Base-by-base conservation (phyloP, 805 yeast species). In the Nakazawaea wickerhamii region DNA sequence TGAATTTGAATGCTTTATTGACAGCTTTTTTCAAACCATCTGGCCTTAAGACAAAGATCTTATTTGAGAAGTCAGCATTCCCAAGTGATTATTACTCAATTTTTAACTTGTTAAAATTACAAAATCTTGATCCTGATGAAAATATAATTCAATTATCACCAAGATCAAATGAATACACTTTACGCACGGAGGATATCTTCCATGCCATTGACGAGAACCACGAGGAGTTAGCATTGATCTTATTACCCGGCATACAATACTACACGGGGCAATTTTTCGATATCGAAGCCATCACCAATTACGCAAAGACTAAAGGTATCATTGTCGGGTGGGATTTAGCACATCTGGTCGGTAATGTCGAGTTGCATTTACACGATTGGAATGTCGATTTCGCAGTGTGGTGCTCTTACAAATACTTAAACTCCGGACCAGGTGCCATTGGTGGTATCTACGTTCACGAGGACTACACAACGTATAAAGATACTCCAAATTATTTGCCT, bases 311-410 rank as follows among this genome's bases (percentile, higher is more conserved):
- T 17, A 57, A 54, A 45, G 74, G 64, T 20, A 71, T 84, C 27
- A 65, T 74, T 1, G 84, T 81, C 22, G 97, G 96, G 1, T 90
- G 96, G 96, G 98, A 90, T 60, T 68, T 90, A 51, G 98, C 98
- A 1, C 98, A 90, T 59, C 96, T 95, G 1, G 91, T 72, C 2
- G 98, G 97, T 2, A 91, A 91, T 59, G 90, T 87, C 2, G 80
- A 78, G 6, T 61, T 91, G 40, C 53, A 72, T 38, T 64, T 90
- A 40, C 97, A 90, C 58, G 87, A 85, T 38, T 90, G 96, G 96
- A 65, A 73, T 44, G 93, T 86, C 4, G 98, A 90, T 61, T 89
- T 90, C 66, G 98, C 97, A 1, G 87, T 78, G 15, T 90, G 96
- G 89, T 90, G 98, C 59, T 80, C 95, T 4, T 90, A 90, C 68